Conservation (phyloP, 78 protist species). For the Thecamonas trahens region DNA sequence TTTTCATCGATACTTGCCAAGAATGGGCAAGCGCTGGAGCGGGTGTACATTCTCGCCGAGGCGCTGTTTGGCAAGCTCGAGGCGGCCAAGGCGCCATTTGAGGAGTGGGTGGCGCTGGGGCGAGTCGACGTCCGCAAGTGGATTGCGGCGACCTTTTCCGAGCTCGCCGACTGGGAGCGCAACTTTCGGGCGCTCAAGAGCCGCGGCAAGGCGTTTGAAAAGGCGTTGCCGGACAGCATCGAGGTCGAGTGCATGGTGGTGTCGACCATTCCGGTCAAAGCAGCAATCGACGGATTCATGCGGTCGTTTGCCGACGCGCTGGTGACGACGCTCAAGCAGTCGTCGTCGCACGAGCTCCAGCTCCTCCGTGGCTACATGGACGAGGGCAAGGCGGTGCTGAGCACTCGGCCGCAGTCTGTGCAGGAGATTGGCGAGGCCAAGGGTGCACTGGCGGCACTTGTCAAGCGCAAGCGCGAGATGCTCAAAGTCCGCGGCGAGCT, state of each 20-base stretch:
- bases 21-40: constrained; percentile 18
- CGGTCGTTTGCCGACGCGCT: constrained; percentile 30
- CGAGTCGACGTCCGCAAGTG: constrained; percentile 11
- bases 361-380: constrained; percentile 18
- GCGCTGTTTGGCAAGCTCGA: constrained; percentile 23
- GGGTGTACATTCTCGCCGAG: constrained; percentile 36
- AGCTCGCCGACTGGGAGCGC: constrained; percentile 43
- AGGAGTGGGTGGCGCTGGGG: constrained; percentile 50
- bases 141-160: constrained; percentile 2
- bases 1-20: constrained; percentile 34
- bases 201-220: constrained; percentile 37
- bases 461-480: neutral
- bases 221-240: constrained; percentile 22
- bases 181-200: constrained; percentile 43
- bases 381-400: constrained; percentile 14
- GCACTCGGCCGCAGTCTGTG: constrained; percentile 3
- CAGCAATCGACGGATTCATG: constrained; percentile 35
- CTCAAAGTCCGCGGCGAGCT: neutral
- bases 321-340: constrained; percentile 7
- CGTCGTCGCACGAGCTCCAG: neutral
- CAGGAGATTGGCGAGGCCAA: constrained; percentile 50
- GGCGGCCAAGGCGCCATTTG: constrained; percentile 6
- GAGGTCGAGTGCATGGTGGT: constrained; percentile 54
- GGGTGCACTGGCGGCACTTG: neutral
- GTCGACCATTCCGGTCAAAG: constrained; percentile 35